Evolutionary conservation across 1,284 basidiomycete species (phyloP), one percentile per base, ranked within the genome.

Genomic region (Coniferiporia sulphurascens): DNA sequence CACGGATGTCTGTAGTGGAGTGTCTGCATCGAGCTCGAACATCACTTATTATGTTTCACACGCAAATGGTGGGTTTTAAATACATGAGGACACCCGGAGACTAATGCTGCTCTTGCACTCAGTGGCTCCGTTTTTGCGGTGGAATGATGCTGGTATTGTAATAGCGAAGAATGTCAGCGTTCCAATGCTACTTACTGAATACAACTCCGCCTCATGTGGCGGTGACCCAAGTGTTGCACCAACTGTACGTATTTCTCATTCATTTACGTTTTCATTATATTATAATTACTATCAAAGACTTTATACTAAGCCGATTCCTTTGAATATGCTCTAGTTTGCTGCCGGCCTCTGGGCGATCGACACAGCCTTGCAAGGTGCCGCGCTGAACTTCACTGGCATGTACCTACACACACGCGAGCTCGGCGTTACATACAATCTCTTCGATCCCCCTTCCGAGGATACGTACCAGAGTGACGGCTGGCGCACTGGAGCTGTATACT

Each of bases 151-250:
- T 21, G 80, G 76, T 4, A 72, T 73, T 17, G 50, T 67, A 64
- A 35, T 56, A n/a, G 55, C 62, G 32, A 56, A 56, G 38, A 22
- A 64, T 27, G 22, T 55, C 35, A 63, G 61, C 48, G 77, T 77
- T 63, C 73, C 76, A 8, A 69, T 86, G 53, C 76, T 87, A 71
- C 78, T 82, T 74, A 78, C 82, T 54, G 86, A 88, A 68, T 86
- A 84, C 67, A 88, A 87, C 70, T 82, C 81, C 3, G 83, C 82
- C 1, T 82, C 80, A 35, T 89, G 87, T 69, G 85, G 85, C 59
- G 87, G 87, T 15, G 74, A 80, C 57, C 68, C 74, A 3, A 77
- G 77, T n/a, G 68, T 87, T 54, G 85, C 83, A n/a, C 60, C 56
- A 12, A 62, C 60, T 12, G 59, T 60, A 21, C 35, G 54, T 55